Conservation (phyloP, 108 stramenopile species). For the Pseudonitzschia multistriata region DNA sequence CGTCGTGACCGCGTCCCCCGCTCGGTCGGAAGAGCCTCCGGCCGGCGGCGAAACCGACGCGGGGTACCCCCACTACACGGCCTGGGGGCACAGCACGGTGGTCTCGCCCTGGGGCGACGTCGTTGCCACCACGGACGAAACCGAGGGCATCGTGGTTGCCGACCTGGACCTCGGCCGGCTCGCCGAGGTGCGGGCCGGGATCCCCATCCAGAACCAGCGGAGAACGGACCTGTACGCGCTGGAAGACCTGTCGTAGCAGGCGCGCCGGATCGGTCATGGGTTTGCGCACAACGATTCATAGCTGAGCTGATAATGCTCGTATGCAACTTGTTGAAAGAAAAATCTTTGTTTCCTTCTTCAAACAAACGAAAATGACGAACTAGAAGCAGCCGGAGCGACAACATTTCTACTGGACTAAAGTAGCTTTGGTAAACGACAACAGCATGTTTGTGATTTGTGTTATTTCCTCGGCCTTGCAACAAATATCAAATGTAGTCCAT, state of each 20-base stretch:
- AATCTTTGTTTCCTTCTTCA: too few relatives aligned
- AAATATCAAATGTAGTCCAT: too few relatives aligned
- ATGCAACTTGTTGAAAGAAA: too few relatives aligned
- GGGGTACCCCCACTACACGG: slow-evolving; percentile 92
- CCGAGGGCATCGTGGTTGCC: slow-evolving; percentile 77
- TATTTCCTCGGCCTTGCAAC: too few relatives aligned
- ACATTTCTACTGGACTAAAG: too few relatives aligned
- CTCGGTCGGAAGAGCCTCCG: slow-evolving; percentile 52
- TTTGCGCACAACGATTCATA: too few relatives aligned
- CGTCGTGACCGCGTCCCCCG: slow-evolving; percentile 93
- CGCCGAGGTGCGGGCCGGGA: slow-evolving; percentile 74
- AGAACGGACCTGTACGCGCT: slow-evolving; percentile 76
- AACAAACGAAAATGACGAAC: too few relatives aligned
- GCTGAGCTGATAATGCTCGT: too few relatives aligned
- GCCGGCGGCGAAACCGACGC: slow-evolving; percentile 24
- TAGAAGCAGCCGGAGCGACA: too few relatives aligned
- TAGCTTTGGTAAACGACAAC: too few relatives aligned
- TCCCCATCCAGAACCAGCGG: slow-evolving; percentile 76
- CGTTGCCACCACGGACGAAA: slow-evolving; percentile 89
- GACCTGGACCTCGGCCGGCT: slow-evolving; percentile 88
- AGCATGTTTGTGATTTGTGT: too few relatives aligned
- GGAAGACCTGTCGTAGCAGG: slow-evolving; percentile 13
- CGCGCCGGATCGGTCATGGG: too few relatives aligned
- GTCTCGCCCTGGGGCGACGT: slow-evolving; percentile 97
- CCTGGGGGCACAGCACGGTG: slow-evolving; percentile 98